Base-by-base conservation (phyloP, 2,329 filamentous ascomycete genomes). In the Venturia oleaginea region DNA sequence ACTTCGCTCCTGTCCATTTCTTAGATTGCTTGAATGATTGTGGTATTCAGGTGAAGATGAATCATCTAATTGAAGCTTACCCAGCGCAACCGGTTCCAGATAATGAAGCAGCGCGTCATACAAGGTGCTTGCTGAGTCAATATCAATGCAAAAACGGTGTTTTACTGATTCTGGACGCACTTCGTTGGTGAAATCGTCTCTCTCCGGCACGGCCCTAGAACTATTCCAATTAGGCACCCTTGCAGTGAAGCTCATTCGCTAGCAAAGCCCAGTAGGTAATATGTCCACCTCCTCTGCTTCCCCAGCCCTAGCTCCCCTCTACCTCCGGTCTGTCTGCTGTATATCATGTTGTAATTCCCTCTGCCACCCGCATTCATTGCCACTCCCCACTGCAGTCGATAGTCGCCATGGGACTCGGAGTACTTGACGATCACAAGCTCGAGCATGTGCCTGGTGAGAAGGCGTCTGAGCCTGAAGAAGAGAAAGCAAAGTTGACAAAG, bases 371-470 rank as follows among this genome's bases (percentile, higher is more conserved):
- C 24, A 34, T 8, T 32, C 27, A 34, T 8, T 15, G 13, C 17
- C 30, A n/a, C 15, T 22, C 8, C 22, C 27, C 27, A 57, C 48
- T 54, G 48, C 24, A 17, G 15, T 57, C 30, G 30, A 27, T 4
- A 27, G 46, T 34, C 27, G 51, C 51, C 8, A 89, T 89, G 87
- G 86, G 86, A 55, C 80, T 94, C 67, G 88, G 90, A 62, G 85
- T 95, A 66, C 80, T 94, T 65, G 86, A 92, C 70, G 84, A 89
- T 71, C 80, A 73, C 71, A 80, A 81, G 70, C 80, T 86, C 68
- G 82, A 84, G 70, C 83, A 90, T 74, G 90, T 93, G 66, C 91
- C 91, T 66, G 90, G 90, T 92, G 79, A 72, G 80, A 68, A 61
- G 59, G 27, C 19, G 37, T 62, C 67, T 65, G 34, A 64, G 69